These are phyloP conservation scores for Aspergillus cristatus DNA, from an alignment of 495 filamentous ascomycete species.

Conservation along the genomic window DNA sequence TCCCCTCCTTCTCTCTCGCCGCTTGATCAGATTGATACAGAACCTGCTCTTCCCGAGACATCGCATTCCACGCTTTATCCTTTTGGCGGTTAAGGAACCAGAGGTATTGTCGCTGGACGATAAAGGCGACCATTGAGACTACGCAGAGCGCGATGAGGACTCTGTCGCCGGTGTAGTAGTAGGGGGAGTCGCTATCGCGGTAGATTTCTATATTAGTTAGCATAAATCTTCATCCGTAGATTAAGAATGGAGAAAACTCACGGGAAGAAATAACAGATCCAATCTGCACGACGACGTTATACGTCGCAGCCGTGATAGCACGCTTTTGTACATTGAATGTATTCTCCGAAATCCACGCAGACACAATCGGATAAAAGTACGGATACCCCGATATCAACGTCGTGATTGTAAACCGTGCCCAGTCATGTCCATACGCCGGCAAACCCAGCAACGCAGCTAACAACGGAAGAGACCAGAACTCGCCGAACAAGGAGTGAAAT, in stretches of 20 bases:
- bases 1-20: constrained; percentile 25
- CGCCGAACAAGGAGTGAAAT: constrained; percentile 32
- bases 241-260: constrained; percentile 3
- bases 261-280: constrained; percentile 22
- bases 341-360: constrained; percentile 34
- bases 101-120: constrained; percentile 21
- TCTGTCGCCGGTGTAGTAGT: constrained; percentile 31
- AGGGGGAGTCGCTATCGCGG: constrained; percentile 22
- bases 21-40: constrained; percentile 22
- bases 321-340: constrained; percentile 31
- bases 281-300: constrained; percentile 36
- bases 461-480: constrained; percentile 40
- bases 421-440: constrained; percentile 24
- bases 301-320: constrained; percentile 33
- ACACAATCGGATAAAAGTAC: constrained; percentile 37
- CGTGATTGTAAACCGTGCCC: constrained; percentile 30
- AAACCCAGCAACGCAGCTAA: constrained; percentile 28
- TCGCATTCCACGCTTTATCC: constrained; percentile 25
- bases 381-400: constrained; percentile 36
- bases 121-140: constrained; percentile 22
- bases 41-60: constrained; percentile 22
- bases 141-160: constrained; percentile 25
- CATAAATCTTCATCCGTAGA: background rate
- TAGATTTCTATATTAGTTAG: constrained; percentile 23
- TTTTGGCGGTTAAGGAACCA: constrained; percentile 25